Evolutionary conservation across 305 asterid species (phyloP).

Genomic region (Fraxinus sp.): DNA sequence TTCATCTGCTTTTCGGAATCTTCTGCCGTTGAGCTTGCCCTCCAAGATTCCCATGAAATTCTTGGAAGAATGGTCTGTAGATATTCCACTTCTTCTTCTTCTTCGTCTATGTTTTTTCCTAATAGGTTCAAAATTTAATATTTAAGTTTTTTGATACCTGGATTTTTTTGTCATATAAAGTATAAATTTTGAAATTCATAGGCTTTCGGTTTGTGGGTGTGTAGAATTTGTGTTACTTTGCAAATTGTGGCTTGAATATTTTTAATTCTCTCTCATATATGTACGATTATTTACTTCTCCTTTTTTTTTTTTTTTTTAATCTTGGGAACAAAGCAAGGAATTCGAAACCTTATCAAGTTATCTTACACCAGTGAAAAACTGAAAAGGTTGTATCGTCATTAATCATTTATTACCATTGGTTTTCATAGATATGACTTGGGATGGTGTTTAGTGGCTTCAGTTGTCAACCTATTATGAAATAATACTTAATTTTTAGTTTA

Average conservation of each 20-base stretch:
- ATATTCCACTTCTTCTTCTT: slow-evolving; percentile 10
- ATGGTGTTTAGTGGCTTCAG: background rate
- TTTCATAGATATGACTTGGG: background rate
- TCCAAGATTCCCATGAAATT: slow-evolving; percentile 66
- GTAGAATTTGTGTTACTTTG: background rate
- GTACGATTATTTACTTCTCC: background rate
- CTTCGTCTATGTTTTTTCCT: background rate
- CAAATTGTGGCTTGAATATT: background rate
- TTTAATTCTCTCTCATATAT: background rate
- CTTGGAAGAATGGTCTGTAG: slow-evolving; percentile 61
- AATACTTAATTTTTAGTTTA: too few relatives aligned
- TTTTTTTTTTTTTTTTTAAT: background rate
- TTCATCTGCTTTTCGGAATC: slow-evolving; percentile 74
- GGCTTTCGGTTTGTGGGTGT: background rate
- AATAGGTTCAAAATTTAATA: background rate
- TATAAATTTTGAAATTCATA: background rate
- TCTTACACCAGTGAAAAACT: background rate
- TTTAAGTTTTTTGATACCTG: background rate
- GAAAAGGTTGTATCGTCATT: background rate
- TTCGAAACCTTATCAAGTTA: background rate
- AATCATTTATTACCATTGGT: background rate
- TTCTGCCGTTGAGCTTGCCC: slow-evolving; percentile 62
- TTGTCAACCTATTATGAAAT: too few relatives aligned
- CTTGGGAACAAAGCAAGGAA: slow-evolving; percentile 28
- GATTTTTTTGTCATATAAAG: background rate